phyloP scores from a whole-genome alignment of 164 flowering plant species.

The Cinnamomum chago region DNA sequence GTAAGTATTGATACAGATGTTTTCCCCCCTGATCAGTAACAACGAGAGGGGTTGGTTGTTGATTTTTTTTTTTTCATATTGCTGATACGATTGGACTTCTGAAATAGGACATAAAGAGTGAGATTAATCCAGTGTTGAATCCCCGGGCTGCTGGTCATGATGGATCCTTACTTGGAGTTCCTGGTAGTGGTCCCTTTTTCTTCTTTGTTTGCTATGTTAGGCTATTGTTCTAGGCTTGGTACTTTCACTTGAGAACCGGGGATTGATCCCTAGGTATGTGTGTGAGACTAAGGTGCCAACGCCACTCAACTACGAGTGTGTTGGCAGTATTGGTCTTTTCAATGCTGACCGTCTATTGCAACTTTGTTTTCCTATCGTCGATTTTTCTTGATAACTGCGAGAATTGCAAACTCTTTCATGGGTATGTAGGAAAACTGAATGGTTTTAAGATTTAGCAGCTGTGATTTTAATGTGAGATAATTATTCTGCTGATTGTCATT shows the following conservation, averaged over 20 bases:
- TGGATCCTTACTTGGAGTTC: constrained; percentile 68
- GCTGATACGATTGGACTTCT: constrained; percentile 10
- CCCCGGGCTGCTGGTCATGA: constrained; percentile 65
- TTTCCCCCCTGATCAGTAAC: not conserved
- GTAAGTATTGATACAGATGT: constrained; percentile 16
- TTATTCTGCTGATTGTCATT: not conserved
- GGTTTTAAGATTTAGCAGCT: not conserved
- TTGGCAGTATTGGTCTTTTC: not conserved
- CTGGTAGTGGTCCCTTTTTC: constrained; percentile 38
- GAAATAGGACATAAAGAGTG: constrained; percentile 66
- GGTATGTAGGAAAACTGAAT: not conserved
- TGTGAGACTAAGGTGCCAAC: too few species aligned
- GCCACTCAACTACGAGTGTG: too few species aligned
- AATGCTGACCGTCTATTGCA: not conserved
- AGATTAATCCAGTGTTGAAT: constrained; percentile 57
- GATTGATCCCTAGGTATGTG: too few species aligned
- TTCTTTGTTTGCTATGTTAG: too few species aligned
- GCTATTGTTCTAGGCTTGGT: too few species aligned
- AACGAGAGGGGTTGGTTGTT: not conserved
- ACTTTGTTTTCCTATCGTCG: not conserved
- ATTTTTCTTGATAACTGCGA: not conserved
- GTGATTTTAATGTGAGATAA: not conserved
- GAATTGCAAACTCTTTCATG: not conserved
- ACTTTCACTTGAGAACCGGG: too few species aligned
- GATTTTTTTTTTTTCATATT: not conserved